Percentiles rank a stretch among this genome's conserved stretches.
Conservation (phyloP, 257 asterid species). For the Solanum etuberosum region DNA sequence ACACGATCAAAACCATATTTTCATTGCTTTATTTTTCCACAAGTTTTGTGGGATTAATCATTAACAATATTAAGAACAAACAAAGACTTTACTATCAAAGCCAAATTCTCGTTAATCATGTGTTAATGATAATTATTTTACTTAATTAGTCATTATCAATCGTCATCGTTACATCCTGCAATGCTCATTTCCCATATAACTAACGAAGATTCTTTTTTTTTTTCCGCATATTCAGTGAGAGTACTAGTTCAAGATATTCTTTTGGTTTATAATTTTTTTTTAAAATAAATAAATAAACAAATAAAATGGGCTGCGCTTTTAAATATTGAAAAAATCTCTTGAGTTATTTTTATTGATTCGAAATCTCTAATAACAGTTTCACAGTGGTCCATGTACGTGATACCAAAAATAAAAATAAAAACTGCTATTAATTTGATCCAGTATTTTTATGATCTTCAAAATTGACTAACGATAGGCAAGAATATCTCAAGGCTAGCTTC, state of each 20-base stretch:
- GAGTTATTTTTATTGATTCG: conserved; percentile 5
- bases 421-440: not conserved
- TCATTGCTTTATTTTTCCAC: not conserved
- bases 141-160: not conserved
- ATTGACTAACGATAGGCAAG: not conserved
- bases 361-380: not conserved
- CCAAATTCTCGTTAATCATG: conserved; percentile 1
- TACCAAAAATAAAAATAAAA: not conserved
- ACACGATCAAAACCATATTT: not conserved
- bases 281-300: too few species aligned
- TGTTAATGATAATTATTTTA: not conserved
- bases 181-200: not conserved
- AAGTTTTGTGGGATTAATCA: not conserved
- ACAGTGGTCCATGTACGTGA: not conserved
- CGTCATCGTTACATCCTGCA: not conserved
- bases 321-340: conserved; percentile 12
- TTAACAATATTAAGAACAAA: not conserved
- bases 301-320: not conserved
- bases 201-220: not conserved
- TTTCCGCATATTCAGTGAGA: not conserved
- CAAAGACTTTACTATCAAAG: not conserved
- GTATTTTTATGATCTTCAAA: not conserved
- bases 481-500: not conserved
- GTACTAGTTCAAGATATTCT: not conserved
- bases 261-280: not conserved